Evolutionary conservation across 1,284 basidiomycete species (phyloP).

Genomic region (Tilletia horrida): DNA sequence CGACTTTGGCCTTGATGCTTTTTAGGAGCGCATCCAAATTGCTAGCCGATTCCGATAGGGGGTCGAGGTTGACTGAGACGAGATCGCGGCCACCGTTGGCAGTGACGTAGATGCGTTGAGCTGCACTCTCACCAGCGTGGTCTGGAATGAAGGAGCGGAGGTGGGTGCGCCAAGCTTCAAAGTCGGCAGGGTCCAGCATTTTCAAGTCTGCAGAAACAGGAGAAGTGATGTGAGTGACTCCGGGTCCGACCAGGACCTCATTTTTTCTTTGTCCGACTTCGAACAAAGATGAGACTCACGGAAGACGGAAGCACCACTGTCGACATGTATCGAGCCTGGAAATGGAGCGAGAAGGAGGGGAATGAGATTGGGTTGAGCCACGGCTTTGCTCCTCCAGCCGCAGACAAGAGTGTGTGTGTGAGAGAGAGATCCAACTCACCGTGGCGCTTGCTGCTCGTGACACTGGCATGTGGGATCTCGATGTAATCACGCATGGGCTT

Average conservation of each 20-base stretch:
- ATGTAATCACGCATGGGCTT: slow-evolving; percentile 48
- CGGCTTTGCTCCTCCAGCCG: neutral
- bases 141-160: slow-evolving; percentile 49
- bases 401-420: neutral
- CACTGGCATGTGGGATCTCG: slow-evolving; percentile 51
- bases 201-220: slow-evolving; percentile 37
- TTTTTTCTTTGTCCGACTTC: too few relatives aligned
- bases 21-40: slow-evolving; percentile 37
- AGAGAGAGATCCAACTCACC: slow-evolving; percentile 22
- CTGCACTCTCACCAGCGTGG: slow-evolving; percentile 23
- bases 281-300: slow-evolving; percentile 25
- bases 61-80: slow-evolving; percentile 36
- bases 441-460: slow-evolving; percentile 47
- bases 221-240: neutral
- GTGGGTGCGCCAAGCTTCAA: slow-evolving; percentile 45
- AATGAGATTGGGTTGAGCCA: neutral
- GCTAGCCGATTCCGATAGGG: slow-evolving; percentile 36
- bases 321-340: slow-evolving; percentile 50
- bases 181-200: slow-evolving; percentile 46
- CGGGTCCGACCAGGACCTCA: neutral
- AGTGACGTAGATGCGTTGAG: slow-evolving; percentile 34
- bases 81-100: slow-evolving; percentile 37
- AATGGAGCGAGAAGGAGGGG: neutral
- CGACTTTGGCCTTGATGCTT: slow-evolving; percentile 26
- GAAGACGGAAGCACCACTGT: slow-evolving; percentile 50